Evolutionary conservation across 805 yeast species (phyloP).

Genomic region (Komagataella mondaviorum): DNA sequence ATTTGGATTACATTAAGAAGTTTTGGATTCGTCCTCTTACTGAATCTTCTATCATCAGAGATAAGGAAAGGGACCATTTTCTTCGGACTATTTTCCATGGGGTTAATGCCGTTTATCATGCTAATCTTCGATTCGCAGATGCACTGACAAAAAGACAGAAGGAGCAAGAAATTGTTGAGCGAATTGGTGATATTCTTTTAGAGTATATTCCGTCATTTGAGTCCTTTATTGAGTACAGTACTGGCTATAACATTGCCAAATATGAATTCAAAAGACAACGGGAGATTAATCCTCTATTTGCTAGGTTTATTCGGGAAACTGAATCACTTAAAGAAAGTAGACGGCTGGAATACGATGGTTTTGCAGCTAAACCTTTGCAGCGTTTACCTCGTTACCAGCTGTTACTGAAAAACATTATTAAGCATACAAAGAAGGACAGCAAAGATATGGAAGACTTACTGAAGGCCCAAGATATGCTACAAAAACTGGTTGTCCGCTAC

Average conservation of each 20-base stretch:
- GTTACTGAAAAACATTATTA: conserved; percentile 67
- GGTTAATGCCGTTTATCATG: conserved; percentile 72
- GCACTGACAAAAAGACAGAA: conserved; percentile 81
- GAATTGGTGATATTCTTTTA: conserved; percentile 77
- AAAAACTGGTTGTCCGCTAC: conserved; percentile 61
- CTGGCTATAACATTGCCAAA: conserved; percentile 89
- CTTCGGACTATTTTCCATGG: conserved; percentile 87
- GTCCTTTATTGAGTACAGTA: conserved; percentile 87
- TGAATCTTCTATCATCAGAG: conserved; percentile 78
- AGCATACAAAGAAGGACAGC: conserved; percentile 64
- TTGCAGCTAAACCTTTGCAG: conserved; percentile 88
- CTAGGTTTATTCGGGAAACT: conserved; percentile 86
- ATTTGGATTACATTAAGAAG: conserved; percentile 83
- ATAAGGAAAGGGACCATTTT: conserved; percentile 79
- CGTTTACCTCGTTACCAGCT: conserved; percentile 92
- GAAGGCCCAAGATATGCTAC: conserved; percentile 63
- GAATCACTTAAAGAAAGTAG: conserved; percentile 76
- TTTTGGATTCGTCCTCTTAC: conserved; percentile 88
- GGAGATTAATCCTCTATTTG: conserved; percentile 78
- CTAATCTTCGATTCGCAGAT: conserved; percentile 78
- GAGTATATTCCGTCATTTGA: conserved; percentile 80
- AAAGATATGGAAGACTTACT: conserved; percentile 59
- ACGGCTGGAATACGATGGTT: conserved; percentile 85
- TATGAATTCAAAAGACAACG: conserved; percentile 92
- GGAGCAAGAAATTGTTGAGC: conserved; percentile 69